phyloP scores from a whole-genome alignment of 176 grass and related monocot genomes.

The Oryza glaberrima region DNA sequence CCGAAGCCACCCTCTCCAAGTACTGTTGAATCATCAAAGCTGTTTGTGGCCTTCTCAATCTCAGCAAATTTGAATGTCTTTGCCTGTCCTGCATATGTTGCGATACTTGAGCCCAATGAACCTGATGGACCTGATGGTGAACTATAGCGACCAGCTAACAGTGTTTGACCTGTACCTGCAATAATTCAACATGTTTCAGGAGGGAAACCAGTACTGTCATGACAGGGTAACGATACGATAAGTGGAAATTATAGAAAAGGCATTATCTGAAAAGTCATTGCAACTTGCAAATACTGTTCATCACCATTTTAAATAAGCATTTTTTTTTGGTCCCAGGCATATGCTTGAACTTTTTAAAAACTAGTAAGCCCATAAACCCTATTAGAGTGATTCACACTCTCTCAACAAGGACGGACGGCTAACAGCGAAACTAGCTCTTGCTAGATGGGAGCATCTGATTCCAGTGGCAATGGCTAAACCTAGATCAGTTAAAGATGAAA shows the following conservation, averaged over 20 bases:
- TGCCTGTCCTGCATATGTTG: slow-evolving; percentile 75
- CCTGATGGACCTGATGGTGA: slow-evolving; percentile 74
- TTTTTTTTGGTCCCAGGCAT: neutral
- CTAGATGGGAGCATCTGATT: neutral
- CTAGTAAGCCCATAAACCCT: neutral
- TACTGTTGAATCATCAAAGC: slow-evolving; percentile 71
- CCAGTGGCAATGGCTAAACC: slow-evolving; percentile 19
- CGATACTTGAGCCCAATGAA: slow-evolving; percentile 73
- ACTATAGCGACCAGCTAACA: slow-evolving; percentile 61
- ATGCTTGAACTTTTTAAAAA: neutral
- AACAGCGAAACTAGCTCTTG: neutral
- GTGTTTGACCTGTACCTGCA: slow-evolving; percentile 65
- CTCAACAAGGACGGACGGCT: too few species aligned
- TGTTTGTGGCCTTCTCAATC: slow-evolving; percentile 84
- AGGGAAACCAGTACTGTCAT: slow-evolving; percentile 5
- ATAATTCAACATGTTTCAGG: slow-evolving; percentile 31
- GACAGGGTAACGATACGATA: slow-evolving; percentile 5
- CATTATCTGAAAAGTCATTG: neutral
- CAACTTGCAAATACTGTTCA: neutral
- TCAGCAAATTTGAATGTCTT: slow-evolving; percentile 72
- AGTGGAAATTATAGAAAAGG: neutral
- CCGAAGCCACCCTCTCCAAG: slow-evolving; percentile 98
- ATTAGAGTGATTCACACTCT: too few species aligned
- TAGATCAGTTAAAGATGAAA: neutral
- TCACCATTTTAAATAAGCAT: slow-evolving; percentile 23